A percentile compares a stretch with the other conserved stretches of the same genome.
Conservation (phyloP, 2,329 filamentous ascomycete species). For the Beauveria asiatica region DNA sequence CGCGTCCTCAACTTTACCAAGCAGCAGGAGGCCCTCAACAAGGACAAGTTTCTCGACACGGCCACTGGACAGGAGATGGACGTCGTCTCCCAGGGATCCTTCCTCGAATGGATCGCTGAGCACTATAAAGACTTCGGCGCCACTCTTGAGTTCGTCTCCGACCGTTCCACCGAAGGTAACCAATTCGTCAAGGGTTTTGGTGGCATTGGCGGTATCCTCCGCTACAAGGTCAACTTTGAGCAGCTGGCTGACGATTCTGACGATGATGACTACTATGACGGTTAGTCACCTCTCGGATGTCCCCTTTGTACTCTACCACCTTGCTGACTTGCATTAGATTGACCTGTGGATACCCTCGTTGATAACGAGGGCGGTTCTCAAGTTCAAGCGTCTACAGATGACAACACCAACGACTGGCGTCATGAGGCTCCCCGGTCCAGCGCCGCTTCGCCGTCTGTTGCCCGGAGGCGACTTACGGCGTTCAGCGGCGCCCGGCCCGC, state of each 20-base stretch:
- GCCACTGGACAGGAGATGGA: constrained; percentile 97
- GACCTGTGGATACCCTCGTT: constrained; percentile 83
- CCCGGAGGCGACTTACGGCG: constrained; percentile 40
- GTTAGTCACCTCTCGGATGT: constrained; percentile 23
- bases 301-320: constrained; percentile 8
- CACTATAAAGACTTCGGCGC: constrained; percentile 98
- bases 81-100: constrained; percentile 73
- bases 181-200: constrained; percentile 99
- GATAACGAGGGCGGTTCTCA: constrained; percentile 75
- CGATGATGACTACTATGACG: constrained; percentile 88
- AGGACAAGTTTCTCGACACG: constrained; percentile 87
- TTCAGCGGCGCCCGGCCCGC: constrained; percentile 37
- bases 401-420: constrained; percentile 33
- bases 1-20: constrained; percentile 83
- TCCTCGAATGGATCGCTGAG: constrained; percentile 99
- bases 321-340: constrained; percentile 49
- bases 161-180: constrained; percentile 95
- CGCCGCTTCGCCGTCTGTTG: constrained; percentile 35
- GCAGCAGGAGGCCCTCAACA: constrained; percentile 58
- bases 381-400: constrained; percentile 41
- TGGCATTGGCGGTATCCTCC: constrained; percentile 93
- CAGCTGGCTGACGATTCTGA: constrained; percentile 90
- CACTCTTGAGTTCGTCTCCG: constrained; percentile 91
- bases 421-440: constrained; percentile 31
- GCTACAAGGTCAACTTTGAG: constrained; percentile 99